These are phyloP conservation scores for Chlorella variabilis DNA, from an alignment of 163 green algal genomes.

Conservation along the genomic window DNA sequence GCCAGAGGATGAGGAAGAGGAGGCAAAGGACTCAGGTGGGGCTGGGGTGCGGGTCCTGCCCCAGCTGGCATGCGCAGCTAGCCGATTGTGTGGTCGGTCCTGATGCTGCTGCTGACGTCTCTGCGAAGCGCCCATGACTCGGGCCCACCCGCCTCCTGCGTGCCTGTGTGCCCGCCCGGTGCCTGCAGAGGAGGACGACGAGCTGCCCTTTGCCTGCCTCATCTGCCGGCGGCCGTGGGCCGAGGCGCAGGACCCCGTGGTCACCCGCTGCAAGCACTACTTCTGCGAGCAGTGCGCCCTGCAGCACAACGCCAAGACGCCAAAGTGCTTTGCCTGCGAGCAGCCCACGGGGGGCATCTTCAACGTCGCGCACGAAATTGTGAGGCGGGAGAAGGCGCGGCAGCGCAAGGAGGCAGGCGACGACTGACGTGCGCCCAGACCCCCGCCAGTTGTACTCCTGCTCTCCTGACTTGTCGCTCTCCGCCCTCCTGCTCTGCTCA, in stretches of 20 bases:
- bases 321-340: slow-evolving; percentile 92
- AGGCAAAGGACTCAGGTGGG: slow-evolving; percentile 48
- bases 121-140: not conserved
- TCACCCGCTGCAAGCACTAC: slow-evolving; percentile 97
- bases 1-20: slow-evolving; percentile 52
- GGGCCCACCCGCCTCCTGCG: no score
- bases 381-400: slow-evolving; percentile 77
- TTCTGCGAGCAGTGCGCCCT: slow-evolving; percentile 94
- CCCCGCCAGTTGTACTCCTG: no score
- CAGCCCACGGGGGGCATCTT: slow-evolving; percentile 95
- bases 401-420: slow-evolving; percentile 17
- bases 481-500: no score
- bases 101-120: not conserved
- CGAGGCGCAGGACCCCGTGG: slow-evolving; percentile 85
- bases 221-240: slow-evolving; percentile 91
- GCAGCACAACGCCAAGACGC: slow-evolving; percentile 83
- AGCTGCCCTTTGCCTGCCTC: slow-evolving; percentile 97
- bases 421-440: not conserved
- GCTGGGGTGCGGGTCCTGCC: not conserved
- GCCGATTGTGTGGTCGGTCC: no score
- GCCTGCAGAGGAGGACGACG: slow-evolving; percentile 76
- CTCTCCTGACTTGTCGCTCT: no score
- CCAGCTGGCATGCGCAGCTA: no score
- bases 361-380: slow-evolving; percentile 94
- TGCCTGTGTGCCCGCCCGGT: not conserved